phyloP scores from a whole-genome alignment of 108 stramenopile species.

The Cyclotella distinguenda region DNA sequence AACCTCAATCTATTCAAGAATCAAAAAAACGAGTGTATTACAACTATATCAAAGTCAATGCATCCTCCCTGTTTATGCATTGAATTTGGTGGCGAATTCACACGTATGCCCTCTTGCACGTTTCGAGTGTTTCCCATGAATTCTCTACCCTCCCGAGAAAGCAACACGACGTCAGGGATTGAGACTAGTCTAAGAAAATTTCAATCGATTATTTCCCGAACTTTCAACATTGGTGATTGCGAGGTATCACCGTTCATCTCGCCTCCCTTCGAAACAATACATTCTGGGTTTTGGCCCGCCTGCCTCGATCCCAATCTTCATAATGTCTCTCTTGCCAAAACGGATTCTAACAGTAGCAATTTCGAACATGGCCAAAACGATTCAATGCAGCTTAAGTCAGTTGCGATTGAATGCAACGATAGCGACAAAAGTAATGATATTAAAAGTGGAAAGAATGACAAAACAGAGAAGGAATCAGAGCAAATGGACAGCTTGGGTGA shows the following conservation, averaged over 20 bases:
- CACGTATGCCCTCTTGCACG: slow-evolving; percentile 25
- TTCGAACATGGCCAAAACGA: slow-evolving; percentile 36
- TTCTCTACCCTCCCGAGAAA: no score
- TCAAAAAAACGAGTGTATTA: not conserved
- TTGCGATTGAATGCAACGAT: slow-evolving; percentile 5
- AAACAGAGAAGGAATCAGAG: not conserved
- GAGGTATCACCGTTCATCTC: not conserved
- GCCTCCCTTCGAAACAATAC: slow-evolving; percentile 1
- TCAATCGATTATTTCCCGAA: slow-evolving; percentile 4
- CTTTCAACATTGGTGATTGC: slow-evolving; percentile 11
- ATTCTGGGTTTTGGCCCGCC: slow-evolving; percentile 15
- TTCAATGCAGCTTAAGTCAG: not conserved
- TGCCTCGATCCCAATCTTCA: slow-evolving; percentile 23
- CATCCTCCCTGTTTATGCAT: slow-evolving; percentile 17
- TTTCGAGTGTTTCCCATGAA: slow-evolving; percentile 37
- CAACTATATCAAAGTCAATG: not conserved
- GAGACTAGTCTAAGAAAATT: slow-evolving; percentile 13
- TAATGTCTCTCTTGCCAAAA: slow-evolving; percentile 17
- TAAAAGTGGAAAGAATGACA: not conserved
- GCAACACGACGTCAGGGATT: no score
- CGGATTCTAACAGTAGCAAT: slow-evolving; percentile 12
- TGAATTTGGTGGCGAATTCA: no score
- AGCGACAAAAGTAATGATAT: not conserved
- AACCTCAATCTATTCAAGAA: slow-evolving; percentile 5
- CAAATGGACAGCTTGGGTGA: not conserved